Evolutionary conservation across 2,329 filamentous ascomycete species (phyloP).

Genomic region (Colletotrichum sp.): DNA sequence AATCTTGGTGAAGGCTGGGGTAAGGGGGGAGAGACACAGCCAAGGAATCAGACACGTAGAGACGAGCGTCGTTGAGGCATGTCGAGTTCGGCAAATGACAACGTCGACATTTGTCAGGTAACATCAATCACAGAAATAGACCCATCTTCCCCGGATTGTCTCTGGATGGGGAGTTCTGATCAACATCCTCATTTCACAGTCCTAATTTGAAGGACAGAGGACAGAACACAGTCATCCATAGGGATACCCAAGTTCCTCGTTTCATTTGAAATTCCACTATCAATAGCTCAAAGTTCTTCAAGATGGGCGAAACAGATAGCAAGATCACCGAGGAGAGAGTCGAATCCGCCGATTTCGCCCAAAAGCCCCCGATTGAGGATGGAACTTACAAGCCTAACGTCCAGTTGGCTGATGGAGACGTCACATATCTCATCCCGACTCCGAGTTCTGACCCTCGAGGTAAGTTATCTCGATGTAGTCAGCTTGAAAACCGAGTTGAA

Average conservation of each 20-base stretch:
- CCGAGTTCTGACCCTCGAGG: conserved; percentile 36
- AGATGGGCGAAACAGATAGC: conserved; percentile 4
- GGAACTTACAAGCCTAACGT: conserved; percentile 22
- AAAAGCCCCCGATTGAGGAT: background rate
- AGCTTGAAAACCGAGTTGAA: background rate
- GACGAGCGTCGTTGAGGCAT: background rate
- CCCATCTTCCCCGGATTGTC: background rate
- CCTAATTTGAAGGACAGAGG: background rate
- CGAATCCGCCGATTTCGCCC: background rate
- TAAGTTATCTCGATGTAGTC: background rate
- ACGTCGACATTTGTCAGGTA: background rate
- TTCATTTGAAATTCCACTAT: background rate
- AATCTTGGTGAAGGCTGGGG: background rate
- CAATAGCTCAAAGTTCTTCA: background rate
- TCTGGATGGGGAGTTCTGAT: background rate
- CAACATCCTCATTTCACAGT: background rate
- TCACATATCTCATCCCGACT: conserved; percentile 36
- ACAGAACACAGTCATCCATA: background rate
- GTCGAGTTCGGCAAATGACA: background rate
- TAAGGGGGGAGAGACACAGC: background rate
- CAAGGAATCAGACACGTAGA: background rate
- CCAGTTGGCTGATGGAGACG: conserved; percentile 33
- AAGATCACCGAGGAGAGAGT: conserved; percentile 4
- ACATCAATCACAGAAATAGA: background rate
- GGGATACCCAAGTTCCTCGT: background rate